phyloP scores from a whole-genome alignment of 768 basidiomycete genomes.

The Leccinum rimulosum region DNA sequence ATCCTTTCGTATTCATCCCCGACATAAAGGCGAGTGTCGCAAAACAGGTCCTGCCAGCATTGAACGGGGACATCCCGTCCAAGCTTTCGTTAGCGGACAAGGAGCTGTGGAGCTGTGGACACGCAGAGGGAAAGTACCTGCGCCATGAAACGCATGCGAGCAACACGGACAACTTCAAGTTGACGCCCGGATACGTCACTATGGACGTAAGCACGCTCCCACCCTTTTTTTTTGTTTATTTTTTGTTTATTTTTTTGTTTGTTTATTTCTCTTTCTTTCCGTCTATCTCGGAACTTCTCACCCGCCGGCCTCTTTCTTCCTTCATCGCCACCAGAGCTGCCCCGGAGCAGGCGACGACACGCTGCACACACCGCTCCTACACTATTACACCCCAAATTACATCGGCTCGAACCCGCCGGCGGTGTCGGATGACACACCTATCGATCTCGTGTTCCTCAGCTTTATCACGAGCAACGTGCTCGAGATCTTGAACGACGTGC shows the following conservation, averaged over 20 bases:
- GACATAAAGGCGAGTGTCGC: slow-evolving; percentile 51
- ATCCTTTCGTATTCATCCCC: slow-evolving; percentile 61
- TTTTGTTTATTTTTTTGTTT: background rate
- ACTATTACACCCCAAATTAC: slow-evolving; percentile 54
- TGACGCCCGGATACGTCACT: background rate
- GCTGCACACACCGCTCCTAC: slow-evolving; percentile 57
- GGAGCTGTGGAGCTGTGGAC: background rate
- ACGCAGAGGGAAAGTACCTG: background rate
- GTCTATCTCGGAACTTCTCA: background rate
- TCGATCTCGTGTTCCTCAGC: slow-evolving; percentile 76
- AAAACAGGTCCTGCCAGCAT: slow-evolving; percentile 46
- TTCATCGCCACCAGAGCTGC: slow-evolving; percentile 45
- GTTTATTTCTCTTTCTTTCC: no score
- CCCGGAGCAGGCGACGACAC: slow-evolving; percentile 76
- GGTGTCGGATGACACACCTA: slow-evolving; percentile 44
- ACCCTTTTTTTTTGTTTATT: no score
- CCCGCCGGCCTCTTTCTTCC: background rate
- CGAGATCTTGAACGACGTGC: slow-evolving; percentile 53
- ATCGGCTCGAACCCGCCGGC: slow-evolving; percentile 54
- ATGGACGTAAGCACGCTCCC: background rate
- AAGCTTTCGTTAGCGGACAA: slow-evolving; percentile 5
- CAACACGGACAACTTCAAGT: slow-evolving; percentile 40
- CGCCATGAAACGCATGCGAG: slow-evolving; percentile 24
- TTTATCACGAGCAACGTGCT: slow-evolving; percentile 60
- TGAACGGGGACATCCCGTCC: slow-evolving; percentile 40